These are phyloP conservation scores for Aspergillus incahuasiensis DNA, from an alignment of 495 filamentous ascomycete genomes.

Conservation along the genomic window DNA sequence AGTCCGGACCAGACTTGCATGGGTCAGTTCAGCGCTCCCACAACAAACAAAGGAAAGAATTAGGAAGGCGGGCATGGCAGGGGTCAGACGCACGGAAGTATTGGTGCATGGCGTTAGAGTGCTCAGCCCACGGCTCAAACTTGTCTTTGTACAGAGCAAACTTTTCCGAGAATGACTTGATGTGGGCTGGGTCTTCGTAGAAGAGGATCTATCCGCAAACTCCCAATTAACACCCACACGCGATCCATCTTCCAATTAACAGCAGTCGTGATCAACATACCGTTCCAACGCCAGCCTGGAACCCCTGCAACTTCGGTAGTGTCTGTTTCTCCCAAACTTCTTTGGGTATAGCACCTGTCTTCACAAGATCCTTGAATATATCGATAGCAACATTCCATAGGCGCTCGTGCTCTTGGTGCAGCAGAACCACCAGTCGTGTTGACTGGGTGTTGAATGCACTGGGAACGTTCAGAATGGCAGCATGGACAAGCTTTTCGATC, in stretches of 20 bases:
- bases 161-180: slow-evolving; percentile 41
- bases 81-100: slow-evolving; percentile 37
- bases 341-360: slow-evolving; percentile 30
- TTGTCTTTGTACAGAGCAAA: slow-evolving; percentile 40
- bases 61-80: not conserved
- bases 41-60: not conserved
- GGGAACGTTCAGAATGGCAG: slow-evolving; percentile 45
- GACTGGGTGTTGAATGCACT: slow-evolving; percentile 55
- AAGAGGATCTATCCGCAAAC: slow-evolving; percentile 40
- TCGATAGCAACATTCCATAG: slow-evolving; percentile 47
- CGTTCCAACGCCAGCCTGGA: slow-evolving; percentile 46
- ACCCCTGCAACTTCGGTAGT: slow-evolving; percentile 38
- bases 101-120: slow-evolving; percentile 54
- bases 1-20: slow-evolving; percentile 48
- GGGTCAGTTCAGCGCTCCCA: slow-evolving; percentile 3
- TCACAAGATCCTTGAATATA: slow-evolving; percentile 34
- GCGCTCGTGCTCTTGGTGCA: slow-evolving; percentile 45
- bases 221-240: not conserved
- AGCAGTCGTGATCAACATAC: slow-evolving; percentile 18
- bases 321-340: slow-evolving; percentile 44
- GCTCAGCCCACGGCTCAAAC: slow-evolving; percentile 47
- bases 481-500: slow-evolving; percentile 46
- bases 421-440: slow-evolving; percentile 43
- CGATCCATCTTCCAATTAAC: not conserved
- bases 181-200: slow-evolving; percentile 45